Conservation (phyloP, 2,329 filamentous ascomycete genomes). For the Fusarium sp. region DNA sequence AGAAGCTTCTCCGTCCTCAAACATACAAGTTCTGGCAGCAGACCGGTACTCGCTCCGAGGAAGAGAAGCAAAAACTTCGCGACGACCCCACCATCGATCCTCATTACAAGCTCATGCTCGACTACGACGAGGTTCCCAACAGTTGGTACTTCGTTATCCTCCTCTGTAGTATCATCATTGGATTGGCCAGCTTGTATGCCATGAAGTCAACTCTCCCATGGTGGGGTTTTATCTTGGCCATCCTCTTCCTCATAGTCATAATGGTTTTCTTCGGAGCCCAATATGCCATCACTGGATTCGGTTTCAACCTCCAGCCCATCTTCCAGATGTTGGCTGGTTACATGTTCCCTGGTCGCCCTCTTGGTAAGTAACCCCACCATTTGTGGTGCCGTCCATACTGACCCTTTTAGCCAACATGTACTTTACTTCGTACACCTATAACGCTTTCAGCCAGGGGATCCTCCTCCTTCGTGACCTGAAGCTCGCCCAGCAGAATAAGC, state of each 20-base stretch:
- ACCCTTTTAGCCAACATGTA: conserved; percentile 22
- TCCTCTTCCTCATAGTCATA: conserved; percentile 49
- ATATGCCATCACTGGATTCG: conserved; percentile 20
- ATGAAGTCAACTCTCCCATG: conserved; percentile 41
- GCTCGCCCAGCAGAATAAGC: conserved; percentile 23
- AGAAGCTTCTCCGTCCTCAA: background rate
- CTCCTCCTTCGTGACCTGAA: conserved; percentile 19
- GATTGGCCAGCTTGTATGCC: conserved; percentile 37
- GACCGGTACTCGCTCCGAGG: background rate
- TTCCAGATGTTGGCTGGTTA: conserved; percentile 32
- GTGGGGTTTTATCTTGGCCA: conserved; percentile 56
- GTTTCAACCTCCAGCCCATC: conserved; percentile 22
- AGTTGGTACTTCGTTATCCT: conserved; percentile 24
- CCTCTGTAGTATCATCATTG: background rate
- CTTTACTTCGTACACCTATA: conserved; percentile 28
- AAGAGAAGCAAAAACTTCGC: conserved; percentile 22
- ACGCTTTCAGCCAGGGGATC: conserved; percentile 2
- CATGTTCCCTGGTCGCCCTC: conserved; percentile 21
- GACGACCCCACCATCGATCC: conserved; percentile 20
- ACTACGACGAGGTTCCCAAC: conserved; percentile 20
- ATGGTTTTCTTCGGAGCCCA: conserved; percentile 54
- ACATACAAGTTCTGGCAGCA: conserved; percentile 23
- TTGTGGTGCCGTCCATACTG: accelerated
- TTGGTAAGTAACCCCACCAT: background rate
- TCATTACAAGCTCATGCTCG: conserved; percentile 34